A percentile compares a stretch with the other conserved stretches of the same genome.
These are phyloP conservation scores for Podospora tetraspora DNA, from an alignment of 495 filamentous ascomycete species.

Conservation along the genomic window DNA sequence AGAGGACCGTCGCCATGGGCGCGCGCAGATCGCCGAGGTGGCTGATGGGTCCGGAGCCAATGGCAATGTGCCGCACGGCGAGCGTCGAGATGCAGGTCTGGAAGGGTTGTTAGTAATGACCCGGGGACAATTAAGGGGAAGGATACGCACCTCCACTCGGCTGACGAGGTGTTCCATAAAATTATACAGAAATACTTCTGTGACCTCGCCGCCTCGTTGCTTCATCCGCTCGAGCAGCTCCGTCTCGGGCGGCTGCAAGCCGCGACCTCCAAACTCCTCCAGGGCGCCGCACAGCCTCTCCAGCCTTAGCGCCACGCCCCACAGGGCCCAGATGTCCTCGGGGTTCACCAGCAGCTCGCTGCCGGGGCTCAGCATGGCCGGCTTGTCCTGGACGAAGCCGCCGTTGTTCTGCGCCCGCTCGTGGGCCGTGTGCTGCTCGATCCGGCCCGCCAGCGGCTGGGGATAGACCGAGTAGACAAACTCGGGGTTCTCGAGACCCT, in stretches of 20 bases:
- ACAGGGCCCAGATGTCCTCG: constrained; percentile 79
- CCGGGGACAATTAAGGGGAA: constrained; percentile 9
- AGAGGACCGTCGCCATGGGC: constrained; percentile 45
- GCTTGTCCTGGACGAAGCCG: constrained; percentile 41
- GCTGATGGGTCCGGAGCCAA: constrained; percentile 34
- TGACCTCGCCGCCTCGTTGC: constrained; percentile 75
- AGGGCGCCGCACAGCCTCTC: constrained; percentile 88
- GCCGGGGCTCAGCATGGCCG: constrained; percentile 37
- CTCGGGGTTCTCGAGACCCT: constrained; percentile 96
- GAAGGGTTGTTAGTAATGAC: constrained; percentile 10
- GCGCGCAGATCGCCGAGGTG: constrained; percentile 44
- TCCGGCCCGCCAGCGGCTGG: constrained; percentile 73
- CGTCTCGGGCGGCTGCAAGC: constrained; percentile 67
- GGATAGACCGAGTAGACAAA: constrained; percentile 92
- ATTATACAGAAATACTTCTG: constrained; percentile 76
- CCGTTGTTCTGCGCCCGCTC: constrained; percentile 29
- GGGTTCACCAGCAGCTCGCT: constrained; percentile 68
- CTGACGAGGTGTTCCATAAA: constrained; percentile 92
- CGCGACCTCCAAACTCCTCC: constrained; percentile 54
- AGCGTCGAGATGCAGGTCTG: constrained; percentile 64
- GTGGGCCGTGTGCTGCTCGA: constrained; percentile 58
- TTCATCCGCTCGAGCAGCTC: constrained; percentile 79
- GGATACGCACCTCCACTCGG: constrained; percentile 76
- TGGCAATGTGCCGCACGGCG: constrained; percentile 57
- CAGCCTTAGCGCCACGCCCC: constrained; percentile 81